Percentiles rank a stretch among this genome's conserved stretches.
phyloP scores from a whole-genome alignment of 2,329 filamentous ascomycete species.

The Cladosporium oxysporum region DNA sequence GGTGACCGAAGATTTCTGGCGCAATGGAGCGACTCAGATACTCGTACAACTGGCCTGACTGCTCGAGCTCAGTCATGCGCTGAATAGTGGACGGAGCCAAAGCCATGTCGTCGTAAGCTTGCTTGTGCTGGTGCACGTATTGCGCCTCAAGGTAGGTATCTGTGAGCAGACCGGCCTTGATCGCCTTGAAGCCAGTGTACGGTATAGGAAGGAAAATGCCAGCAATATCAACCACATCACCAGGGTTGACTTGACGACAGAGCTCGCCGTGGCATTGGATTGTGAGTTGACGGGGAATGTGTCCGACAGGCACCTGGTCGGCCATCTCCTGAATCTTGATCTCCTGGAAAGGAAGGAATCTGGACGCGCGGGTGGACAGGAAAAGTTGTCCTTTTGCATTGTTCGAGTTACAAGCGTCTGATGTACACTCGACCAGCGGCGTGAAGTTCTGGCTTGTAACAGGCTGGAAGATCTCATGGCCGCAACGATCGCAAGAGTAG shows the following conservation, averaged over 20 bases:
- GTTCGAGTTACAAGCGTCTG: conserved; percentile 84
- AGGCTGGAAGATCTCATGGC: conserved; percentile 96
- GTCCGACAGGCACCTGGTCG: conserved; percentile 97
- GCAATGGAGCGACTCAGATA: conserved; percentile 94
- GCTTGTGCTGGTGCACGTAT: conserved; percentile 92
- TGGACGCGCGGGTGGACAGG: conserved; percentile 91
- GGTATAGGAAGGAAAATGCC: conserved; percentile 96
- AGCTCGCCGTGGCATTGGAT: conserved; percentile 85
- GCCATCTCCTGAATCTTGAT: conserved; percentile 98
- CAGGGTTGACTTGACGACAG: conserved; percentile 84
- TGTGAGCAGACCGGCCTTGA: conserved; percentile 91
- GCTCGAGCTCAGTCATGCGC: conserved; percentile 81
- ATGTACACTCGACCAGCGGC: conserved; percentile 83
- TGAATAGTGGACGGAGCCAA: conserved; percentile 78
- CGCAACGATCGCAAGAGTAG: conserved; percentile 95
- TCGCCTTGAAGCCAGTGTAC: conserved; percentile 98
- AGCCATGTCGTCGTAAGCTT: conserved; percentile 90
- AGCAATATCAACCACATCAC: conserved; percentile 89
- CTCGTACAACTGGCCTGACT: conserved; percentile 91
- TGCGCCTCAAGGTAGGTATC: conserved; percentile 97
- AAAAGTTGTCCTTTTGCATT: conserved; percentile 92
- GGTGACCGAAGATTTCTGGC: conserved; percentile 93
- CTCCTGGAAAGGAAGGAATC: conserved; percentile 96
- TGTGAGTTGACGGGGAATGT: conserved; percentile 90
- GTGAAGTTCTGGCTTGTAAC: conserved; percentile 88